Evolutionary conservation across 768 basidiomycete species (phyloP).

Genomic region (Podaxis sp.): DNA sequence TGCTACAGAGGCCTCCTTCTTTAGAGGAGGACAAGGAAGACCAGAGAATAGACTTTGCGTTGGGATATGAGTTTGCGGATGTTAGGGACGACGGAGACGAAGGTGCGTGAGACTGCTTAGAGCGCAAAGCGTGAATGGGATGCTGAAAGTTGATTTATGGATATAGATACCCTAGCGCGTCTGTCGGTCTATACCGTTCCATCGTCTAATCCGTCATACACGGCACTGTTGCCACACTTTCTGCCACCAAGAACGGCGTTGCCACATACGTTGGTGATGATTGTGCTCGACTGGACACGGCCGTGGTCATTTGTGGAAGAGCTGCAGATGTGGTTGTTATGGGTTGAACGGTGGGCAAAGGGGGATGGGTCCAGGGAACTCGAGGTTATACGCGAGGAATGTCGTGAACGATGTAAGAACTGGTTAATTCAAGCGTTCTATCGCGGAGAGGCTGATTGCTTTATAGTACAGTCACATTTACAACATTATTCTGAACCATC

Average conservation of each 20-base stretch:
- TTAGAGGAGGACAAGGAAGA: constrained; percentile 58
- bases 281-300: constrained; percentile 92
- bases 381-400: constrained; percentile 76
- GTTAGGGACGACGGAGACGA: constrained; percentile 92
- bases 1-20: constrained; percentile 63
- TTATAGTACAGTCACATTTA: constrained; percentile 78
- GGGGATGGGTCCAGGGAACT: constrained; percentile 71
- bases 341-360: constrained; percentile 82
- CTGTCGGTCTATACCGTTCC: constrained; percentile 92
- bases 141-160: constrained; percentile 10
- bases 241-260: constrained; percentile 69
- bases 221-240: constrained; percentile 73
- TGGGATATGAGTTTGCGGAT: constrained; percentile 93
- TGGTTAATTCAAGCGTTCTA: not conserved
- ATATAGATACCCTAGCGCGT: constrained; percentile 80
- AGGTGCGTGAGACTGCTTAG: constrained; percentile 49
- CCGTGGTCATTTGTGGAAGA: constrained; percentile 92
- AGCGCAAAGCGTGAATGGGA: not conserved
- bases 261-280: constrained; percentile 74
- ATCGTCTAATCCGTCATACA: constrained; percentile 70
- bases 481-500: constrained; percentile 90
- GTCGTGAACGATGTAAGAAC: constrained; percentile 68
- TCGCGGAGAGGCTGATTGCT: constrained; percentile 15
- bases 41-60: constrained; percentile 70
- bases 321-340: constrained; percentile 78